phyloP scores from a whole-genome alignment of 257 asterid genomes.

The Coffea eugenioides region DNA sequence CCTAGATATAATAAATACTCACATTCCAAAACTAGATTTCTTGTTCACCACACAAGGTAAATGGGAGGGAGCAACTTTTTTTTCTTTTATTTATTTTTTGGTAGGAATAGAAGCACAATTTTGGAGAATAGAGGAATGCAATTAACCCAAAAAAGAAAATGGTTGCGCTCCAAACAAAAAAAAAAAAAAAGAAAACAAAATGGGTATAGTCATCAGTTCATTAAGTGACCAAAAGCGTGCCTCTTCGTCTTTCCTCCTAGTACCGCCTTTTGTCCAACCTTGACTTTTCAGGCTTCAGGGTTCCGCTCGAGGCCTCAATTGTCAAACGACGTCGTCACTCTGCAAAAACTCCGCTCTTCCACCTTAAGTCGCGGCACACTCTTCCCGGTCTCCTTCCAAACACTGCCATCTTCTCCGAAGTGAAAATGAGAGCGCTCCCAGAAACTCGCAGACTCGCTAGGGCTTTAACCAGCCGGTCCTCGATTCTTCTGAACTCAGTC shows the following conservation, averaged over 20 bases:
- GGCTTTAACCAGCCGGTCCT: constrained; percentile 20
- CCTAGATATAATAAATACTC: too few species aligned
- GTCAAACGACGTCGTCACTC: constrained; percentile 6
- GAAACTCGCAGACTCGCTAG: constrained; percentile 24
- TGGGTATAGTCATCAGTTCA: too few species aligned
- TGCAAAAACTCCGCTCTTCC: background rate
- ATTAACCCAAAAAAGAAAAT: too few species aligned
- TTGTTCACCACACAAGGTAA: too few species aligned
- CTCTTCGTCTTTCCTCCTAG: background rate
- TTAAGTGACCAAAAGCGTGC: background rate
- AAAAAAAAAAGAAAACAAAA: too few species aligned
- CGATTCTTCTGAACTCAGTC: constrained; percentile 18
- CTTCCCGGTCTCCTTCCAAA: background rate
- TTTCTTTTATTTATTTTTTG: too few species aligned
- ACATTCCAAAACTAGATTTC: too few species aligned
- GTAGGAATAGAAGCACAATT: background rate
- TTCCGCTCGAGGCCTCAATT: background rate
- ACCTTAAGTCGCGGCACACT: background rate
- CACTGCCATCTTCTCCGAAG: background rate
- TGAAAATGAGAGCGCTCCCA: constrained; percentile 20
- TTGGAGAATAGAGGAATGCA: background rate
- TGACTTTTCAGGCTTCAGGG: background rate
- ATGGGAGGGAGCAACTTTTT: too few species aligned
- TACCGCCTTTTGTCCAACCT: constrained; percentile 2
- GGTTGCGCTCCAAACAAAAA: too few species aligned